These are phyloP conservation scores for Pestalotiopsis sp. DNA, from an alignment of 2,329 filamentous ascomycete species.

Conservation along the genomic window DNA sequence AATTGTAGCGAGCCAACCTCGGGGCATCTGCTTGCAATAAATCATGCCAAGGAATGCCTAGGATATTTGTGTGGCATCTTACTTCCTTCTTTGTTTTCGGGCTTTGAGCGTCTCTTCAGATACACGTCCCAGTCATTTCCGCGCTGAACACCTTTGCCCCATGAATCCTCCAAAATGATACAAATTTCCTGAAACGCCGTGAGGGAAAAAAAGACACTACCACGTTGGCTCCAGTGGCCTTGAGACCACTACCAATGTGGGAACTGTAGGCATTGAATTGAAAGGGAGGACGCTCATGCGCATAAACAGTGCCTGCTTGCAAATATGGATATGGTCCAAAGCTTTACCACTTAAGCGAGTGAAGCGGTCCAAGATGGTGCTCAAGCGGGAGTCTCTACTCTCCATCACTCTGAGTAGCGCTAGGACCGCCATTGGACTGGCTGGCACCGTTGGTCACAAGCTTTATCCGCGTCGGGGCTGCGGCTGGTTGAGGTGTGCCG, in stretches of 20 bases:
- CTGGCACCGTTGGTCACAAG: slow-evolving; percentile 44
- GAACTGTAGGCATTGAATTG: not conserved
- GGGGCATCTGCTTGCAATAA: not conserved
- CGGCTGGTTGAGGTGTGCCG: slow-evolving; percentile 66
- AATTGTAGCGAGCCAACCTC: not conserved
- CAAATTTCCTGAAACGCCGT: not conserved
- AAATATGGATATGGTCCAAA: not conserved
- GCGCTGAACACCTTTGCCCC: slow-evolving; percentile 20
- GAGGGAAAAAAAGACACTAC: not conserved
- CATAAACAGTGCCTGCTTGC: not conserved
- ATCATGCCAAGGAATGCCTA: not conserved
- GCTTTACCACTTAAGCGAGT: not conserved
- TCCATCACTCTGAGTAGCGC: slow-evolving; percentile 30
- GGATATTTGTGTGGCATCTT: slow-evolving; percentile 5
- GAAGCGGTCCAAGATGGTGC: not conserved
- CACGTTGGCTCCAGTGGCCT: not conserved
- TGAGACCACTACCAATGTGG: not conserved
- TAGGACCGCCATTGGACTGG: slow-evolving; percentile 25
- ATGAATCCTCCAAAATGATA: slow-evolving; percentile 1
- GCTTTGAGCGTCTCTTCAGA: slow-evolving; percentile 20
- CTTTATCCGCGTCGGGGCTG: slow-evolving; percentile 69
- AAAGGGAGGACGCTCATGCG: not conserved
- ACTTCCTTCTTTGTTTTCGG: not conserved
- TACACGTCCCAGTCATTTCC: slow-evolving; percentile 32
- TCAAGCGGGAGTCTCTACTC: slow-evolving; percentile 20